Conservation (phyloP, 495 filamentous ascomycete species). For the Hyaloscypha finlandica region DNA sequence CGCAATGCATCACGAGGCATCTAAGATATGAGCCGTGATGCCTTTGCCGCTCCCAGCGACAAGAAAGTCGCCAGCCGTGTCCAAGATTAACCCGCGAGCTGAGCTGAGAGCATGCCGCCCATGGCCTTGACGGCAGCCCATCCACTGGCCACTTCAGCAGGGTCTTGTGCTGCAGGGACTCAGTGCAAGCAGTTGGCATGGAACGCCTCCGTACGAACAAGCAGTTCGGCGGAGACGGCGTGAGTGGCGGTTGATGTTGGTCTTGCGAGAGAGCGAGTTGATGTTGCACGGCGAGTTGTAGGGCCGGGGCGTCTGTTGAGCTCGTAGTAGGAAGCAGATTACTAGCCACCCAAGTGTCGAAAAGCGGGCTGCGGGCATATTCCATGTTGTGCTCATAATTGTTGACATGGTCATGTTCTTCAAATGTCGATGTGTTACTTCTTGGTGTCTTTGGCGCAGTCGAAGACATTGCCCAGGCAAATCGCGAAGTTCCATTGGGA, state of each 20-base stretch:
- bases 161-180: not conserved
- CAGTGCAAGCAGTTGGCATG: not conserved
- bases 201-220: too few relatives aligned
- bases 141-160: not conserved
- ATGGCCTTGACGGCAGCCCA: conserved; percentile 1
- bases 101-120: conserved; percentile 3
- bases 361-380: not conserved
- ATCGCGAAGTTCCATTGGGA: not conserved
- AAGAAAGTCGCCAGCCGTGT: conserved; percentile 4
- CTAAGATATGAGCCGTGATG: conserved; percentile 1
- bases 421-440: not conserved
- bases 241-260: too few relatives aligned
- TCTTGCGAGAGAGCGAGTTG: too few relatives aligned
- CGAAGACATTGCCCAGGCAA: not conserved
- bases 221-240: too few relatives aligned
- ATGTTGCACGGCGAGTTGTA: not conserved
- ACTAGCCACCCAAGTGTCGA: not conserved
- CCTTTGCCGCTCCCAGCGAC: conserved; percentile 5
- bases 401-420: not conserved
- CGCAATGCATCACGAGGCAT: not conserved
- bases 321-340: not conserved
- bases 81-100: conserved; percentile 1
- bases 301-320: not conserved
- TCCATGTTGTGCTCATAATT: not conserved
- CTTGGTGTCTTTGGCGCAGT: not conserved